Evolutionary conservation across 345 rosid genomes (phyloP), one percentile per base, ranked within the genome.

Genomic region (Hevea brasiliensis): DNA sequence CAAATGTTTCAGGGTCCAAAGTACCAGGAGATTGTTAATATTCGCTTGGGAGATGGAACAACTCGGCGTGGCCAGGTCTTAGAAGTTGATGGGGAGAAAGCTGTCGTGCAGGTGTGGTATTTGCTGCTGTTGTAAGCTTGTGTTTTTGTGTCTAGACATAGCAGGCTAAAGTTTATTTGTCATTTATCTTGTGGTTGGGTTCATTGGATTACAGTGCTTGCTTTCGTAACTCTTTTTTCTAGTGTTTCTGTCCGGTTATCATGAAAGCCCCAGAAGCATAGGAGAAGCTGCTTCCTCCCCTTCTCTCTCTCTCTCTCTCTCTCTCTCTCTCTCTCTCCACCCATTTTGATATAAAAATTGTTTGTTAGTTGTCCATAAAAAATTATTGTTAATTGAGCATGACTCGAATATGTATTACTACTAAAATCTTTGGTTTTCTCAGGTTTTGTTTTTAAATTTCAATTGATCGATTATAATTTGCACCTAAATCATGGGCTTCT

Each of bases 31-130:
- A 95, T 95, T 83, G 99, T 95, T 69, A 92, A 95, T 79, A 92
- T 92, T 69, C 88, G 96, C 0, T 79, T 95, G 74, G 99, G 98
- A 24, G 89, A 95, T 86, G 98, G 99, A 81, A 83, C 98, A 45
- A 89, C 83, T 55, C 82, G 99, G 63, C 96, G 98, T 78, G 99
- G 99, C 77, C 97, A 95, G 79, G 99, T 95, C 71, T 77, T 95
- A 68, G 99, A 95, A 87, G 98, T 95, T 56, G 99, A 95, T 70
- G 98, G 99, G 29, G 99, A 95, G 86, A 95, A 89, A 79, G 99
- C 99, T 29, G 93, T 95, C 81, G 97, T 95, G 54, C 99, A 95
- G 94, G 99, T 91, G 66, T 65, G 8, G 21, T 35, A n/a, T 51
- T 72, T 27, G 7, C 7, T 67, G 50, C 12, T 64, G 18, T 41